Base-by-base conservation (phyloP, 2,329 filamentous ascomycete species). In the Chaetomiaceae sp. region DNA sequence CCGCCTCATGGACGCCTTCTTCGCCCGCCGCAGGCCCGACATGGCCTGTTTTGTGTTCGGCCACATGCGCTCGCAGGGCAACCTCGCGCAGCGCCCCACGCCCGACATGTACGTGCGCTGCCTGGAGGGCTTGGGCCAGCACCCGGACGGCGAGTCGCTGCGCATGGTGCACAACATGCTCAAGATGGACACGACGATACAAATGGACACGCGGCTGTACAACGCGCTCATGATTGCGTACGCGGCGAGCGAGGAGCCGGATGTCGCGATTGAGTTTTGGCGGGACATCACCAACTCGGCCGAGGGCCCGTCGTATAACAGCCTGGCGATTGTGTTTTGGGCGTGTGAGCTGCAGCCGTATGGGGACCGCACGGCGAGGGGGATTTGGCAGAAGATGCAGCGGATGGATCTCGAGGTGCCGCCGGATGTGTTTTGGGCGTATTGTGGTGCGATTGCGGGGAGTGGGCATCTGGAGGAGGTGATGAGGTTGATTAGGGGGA, bases 151-250 rank as follows among this genome's bases (percentile, higher is more conserved):
- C 1, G 83, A 88, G 52, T 84, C 83, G 38, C 73, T 96, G 19
- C 82, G 84, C 54, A 82, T 87, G 57, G 81, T 95, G 2, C 88
- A 96, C 72, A 96, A 96, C 66, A 92, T 96, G 82, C 78, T 96
- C 61, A 97, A 96, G 72, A 85, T 96, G 68, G 94, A 99, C 68
- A 79, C 85, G n/a, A 81, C 82, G 38, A 79, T 97, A 34, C 84
- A 91, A 61, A 79, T 86, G 4, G 84, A 81, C 61, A 97, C 92
- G 0, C 77, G 75, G 51, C 75, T 97, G 2, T 83, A 87, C 62
- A 97, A 96, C 63, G 84, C 87, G 0, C 74, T 97, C 45, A 96
- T 99, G 84, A 77, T 94, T 12, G 91, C 89, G 0, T 92, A 95
- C 66, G 82, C 84, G 1, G 80, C 82, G 1, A 88, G 84, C 63